These are phyloP conservation scores for Halteria grandinella DNA, from an alignment of 73 alveolate species.

Conservation along the genomic window DNA sequence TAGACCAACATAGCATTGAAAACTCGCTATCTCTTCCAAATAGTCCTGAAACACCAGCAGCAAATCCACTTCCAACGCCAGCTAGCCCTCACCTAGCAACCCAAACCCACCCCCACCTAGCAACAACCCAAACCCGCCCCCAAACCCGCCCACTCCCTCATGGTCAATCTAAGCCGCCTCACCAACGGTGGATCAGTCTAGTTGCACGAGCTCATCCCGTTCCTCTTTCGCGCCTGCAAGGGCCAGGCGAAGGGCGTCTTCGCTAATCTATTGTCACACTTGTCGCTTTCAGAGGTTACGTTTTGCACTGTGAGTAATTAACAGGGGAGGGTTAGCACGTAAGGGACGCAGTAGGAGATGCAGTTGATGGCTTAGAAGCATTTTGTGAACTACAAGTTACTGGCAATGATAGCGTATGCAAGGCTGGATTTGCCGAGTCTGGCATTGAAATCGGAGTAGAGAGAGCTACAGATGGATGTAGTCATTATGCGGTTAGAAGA, in stretches of 20 bases:
- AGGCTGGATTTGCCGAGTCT: not conserved
- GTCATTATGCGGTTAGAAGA: conserved; percentile 33
- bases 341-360: too few relatives aligned
- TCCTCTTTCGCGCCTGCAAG: conserved; percentile 17
- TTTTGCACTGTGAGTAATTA: too few relatives aligned
- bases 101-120: not conserved
- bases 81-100: not conserved
- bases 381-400: conserved; percentile 7
- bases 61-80: not conserved
- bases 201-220: conserved; percentile 5
- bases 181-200: conserved; percentile 24
- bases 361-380: not conserved
- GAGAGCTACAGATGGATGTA: conserved; percentile 44
- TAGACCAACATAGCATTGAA: conserved; percentile 15
- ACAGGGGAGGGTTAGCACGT: not conserved
- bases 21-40: conserved; percentile 9
- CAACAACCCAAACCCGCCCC: too few relatives aligned
- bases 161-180: not conserved
- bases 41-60: not conserved
- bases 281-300: not conserved
- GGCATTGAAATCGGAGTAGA: conserved; percentile 22
- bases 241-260: conserved; percentile 24
- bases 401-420: not conserved
- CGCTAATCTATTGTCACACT: not conserved
- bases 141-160: too few relatives aligned